Conservation (phyloP, 2,329 filamentous ascomycete species). For the Polychaeton citri region DNA sequence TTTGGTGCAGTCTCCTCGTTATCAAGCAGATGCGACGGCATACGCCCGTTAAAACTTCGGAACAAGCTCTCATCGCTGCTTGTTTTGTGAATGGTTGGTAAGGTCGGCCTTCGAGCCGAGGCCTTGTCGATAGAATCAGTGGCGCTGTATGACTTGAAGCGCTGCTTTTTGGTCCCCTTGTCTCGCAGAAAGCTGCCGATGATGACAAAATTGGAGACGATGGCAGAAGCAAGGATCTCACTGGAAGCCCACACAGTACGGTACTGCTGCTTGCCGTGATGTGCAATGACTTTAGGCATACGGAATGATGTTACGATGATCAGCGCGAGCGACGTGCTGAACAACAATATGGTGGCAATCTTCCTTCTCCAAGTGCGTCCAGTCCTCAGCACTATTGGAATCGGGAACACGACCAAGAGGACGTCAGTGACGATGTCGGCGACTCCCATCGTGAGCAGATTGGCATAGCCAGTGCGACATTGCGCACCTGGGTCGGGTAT, state of each 20-base stretch:
- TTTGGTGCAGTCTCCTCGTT: slow-evolving; percentile 17
- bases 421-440: slow-evolving; percentile 84
- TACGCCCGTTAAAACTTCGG: slow-evolving; percentile 60
- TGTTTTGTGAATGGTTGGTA: slow-evolving; percentile 53
- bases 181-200: slow-evolving; percentile 88
- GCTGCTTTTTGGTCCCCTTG: slow-evolving; percentile 76
- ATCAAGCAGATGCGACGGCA: slow-evolving; percentile 36
- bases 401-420: slow-evolving; percentile 73
- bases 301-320: slow-evolving; percentile 70
- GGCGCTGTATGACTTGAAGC: slow-evolving; percentile 51
- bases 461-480: slow-evolving; percentile 76
- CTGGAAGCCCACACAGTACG: slow-evolving; percentile 80
- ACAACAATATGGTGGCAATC: slow-evolving; percentile 63
- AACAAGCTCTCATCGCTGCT: slow-evolving; percentile 89
- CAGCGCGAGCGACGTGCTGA: slow-evolving; percentile 70
- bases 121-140: slow-evolving; percentile 41
- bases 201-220: slow-evolving; percentile 76
- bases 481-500: slow-evolving; percentile 65
- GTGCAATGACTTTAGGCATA: slow-evolving; percentile 61
- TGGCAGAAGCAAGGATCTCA: slow-evolving; percentile 78
- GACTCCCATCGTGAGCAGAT: slow-evolving; percentile 79
- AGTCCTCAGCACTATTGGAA: slow-evolving; percentile 73
- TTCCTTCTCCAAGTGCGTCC: slow-evolving; percentile 67
- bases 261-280: slow-evolving; percentile 65
- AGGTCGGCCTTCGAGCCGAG: slow-evolving; percentile 48